Percentiles rank a stretch among this genome's conserved stretches.
phyloP scores from a whole-genome alignment of 768 basidiomycete species.

The Pholiota conissans region DNA sequence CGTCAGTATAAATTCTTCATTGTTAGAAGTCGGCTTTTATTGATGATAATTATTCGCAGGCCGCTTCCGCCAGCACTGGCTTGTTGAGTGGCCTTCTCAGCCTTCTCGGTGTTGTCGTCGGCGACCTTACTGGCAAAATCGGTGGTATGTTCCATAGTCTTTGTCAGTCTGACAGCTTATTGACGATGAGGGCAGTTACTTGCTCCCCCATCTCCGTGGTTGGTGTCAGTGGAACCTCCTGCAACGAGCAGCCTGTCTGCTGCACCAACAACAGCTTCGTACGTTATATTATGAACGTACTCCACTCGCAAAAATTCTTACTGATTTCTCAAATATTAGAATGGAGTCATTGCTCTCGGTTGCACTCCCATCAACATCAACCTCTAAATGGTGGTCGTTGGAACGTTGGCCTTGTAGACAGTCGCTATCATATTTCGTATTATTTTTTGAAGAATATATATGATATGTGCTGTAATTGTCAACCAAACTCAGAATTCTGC shows the following conservation, averaged over 20 bases:
- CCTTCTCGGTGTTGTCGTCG: slow-evolving; percentile 26
- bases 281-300: background rate
- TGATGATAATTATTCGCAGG: slow-evolving; percentile 9
- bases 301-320: background rate
- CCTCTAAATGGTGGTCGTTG: slow-evolving; percentile 10
- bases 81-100: slow-evolving; percentile 19
- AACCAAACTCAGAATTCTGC: no score
- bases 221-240: slow-evolving; percentile 22
- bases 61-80: slow-evolving; percentile 10
- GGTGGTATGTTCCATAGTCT: slow-evolving; percentile 10
- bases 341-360: slow-evolving; percentile 28
- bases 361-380: slow-evolving; percentile 30
- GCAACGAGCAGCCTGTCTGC: slow-evolving; percentile 28
- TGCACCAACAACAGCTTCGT: slow-evolving; percentile 29
- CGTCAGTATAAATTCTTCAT: slow-evolving; percentile 15
- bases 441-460: background rate
- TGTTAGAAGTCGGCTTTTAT: background rate
- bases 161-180: background rate
- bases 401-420: no score
- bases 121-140: slow-evolving; percentile 16
- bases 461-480: no score
- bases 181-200: slow-evolving; percentile 12
- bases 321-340: slow-evolving; percentile 9
- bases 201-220: slow-evolving; percentile 30
- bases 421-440: background rate